Evolutionary conservation across 2,329 filamentous ascomycete genomes (phyloP).

Genomic region (Colletotrichum horii): DNA sequence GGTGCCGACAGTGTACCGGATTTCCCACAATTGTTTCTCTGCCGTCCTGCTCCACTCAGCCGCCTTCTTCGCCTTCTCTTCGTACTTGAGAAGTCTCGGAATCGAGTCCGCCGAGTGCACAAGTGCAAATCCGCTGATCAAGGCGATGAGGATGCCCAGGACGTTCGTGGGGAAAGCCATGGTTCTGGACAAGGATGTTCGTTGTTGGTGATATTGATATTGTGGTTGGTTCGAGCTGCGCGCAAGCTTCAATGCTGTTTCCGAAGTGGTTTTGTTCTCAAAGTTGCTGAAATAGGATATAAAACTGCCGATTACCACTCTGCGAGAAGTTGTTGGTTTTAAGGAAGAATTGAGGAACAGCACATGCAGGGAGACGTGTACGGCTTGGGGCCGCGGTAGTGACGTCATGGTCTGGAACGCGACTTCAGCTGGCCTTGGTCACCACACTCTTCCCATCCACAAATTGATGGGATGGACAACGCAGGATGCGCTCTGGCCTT

Average conservation of each 20-base stretch:
- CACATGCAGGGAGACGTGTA: not conserved
- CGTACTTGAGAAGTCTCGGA: constrained; percentile 31
- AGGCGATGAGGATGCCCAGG: constrained; percentile 17
- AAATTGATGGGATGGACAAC: constrained; percentile 2
- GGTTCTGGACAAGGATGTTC: not conserved
- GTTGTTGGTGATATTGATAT: not conserved
- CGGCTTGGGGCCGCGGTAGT: not conserved
- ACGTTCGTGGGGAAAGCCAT: constrained; percentile 22
- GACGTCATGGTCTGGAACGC: not conserved
- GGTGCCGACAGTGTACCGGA: constrained; percentile 31
- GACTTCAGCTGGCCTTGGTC: not conserved
- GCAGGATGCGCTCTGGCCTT: constrained; percentile 7
- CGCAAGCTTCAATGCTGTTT: not conserved
- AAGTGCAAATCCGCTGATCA: constrained; percentile 27
- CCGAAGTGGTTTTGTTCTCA: not conserved
- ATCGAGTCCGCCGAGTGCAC: constrained; percentile 29
- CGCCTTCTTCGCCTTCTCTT: constrained; percentile 30
- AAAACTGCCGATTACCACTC: not conserved
- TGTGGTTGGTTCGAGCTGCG: not conserved
- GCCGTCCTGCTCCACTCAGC: constrained; percentile 33
- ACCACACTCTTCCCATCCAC: not conserved
- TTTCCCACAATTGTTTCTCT: constrained; percentile 29
- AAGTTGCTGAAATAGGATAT: not conserved
- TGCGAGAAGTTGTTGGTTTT: not conserved
- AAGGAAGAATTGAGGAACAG: not conserved